These are phyloP conservation scores for Turritis glabra DNA, from an alignment of 345 rosid species.

Conservation along the genomic window DNA sequence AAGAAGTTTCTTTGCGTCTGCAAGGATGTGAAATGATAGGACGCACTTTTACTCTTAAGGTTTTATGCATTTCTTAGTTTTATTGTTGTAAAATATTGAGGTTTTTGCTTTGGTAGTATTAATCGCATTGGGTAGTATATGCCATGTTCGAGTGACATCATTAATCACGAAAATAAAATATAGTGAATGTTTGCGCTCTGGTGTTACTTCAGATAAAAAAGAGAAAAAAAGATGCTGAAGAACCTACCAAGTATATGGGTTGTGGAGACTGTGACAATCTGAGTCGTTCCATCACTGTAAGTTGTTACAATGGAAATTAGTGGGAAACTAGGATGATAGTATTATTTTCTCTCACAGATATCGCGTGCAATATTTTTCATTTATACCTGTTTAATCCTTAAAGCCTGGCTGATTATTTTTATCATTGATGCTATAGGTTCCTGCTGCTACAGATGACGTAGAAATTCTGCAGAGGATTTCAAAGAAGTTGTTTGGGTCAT, in stretches of 20 bases:
- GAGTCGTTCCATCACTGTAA: constrained; percentile 85
- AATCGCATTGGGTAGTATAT: constrained; percentile 11
- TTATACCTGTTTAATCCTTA: constrained; percentile 14
- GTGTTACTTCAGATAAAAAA: constrained; percentile 61
- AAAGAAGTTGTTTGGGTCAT: constrained; percentile 75
- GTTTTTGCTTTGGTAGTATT: neutral
- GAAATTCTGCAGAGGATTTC: constrained; percentile 79
- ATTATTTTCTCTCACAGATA: constrained; percentile 1
- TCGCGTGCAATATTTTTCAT: neutral
- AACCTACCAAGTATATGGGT: constrained; percentile 92
- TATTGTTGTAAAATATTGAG: constrained; percentile 6
- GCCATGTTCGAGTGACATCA: constrained; percentile 10
- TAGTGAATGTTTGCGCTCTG: neutral
- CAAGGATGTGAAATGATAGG: constrained; percentile 86
- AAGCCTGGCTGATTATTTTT: constrained; percentile 2
- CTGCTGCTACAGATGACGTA: constrained; percentile 76
- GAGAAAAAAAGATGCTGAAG: constrained; percentile 76
- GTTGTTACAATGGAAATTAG: constrained; percentile 8
- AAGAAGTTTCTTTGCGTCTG: constrained; percentile 84
- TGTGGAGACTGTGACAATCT: constrained; percentile 86
- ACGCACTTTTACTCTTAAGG: constrained; percentile 89
- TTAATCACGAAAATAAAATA: neutral
- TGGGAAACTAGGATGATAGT: constrained; percentile 6
- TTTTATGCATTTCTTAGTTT: constrained; percentile 29
- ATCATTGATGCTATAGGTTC: constrained; percentile 50